Base-by-base conservation (phyloP, 2,329 filamentous ascomycete species). In the Neurospora sp. region DNA sequence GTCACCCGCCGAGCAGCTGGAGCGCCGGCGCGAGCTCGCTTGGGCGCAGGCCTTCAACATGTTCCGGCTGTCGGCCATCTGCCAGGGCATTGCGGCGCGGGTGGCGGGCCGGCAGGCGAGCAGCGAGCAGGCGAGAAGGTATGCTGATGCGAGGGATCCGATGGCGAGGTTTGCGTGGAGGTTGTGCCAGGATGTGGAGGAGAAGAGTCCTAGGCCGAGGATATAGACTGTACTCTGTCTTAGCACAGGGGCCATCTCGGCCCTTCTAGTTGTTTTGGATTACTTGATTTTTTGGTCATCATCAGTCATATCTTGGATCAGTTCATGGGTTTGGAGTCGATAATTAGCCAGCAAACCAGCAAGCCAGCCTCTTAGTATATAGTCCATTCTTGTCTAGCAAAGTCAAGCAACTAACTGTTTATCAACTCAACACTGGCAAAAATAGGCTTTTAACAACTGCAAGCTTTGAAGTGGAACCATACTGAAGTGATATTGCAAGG, bases 81-180 rank as follows among this genome's bases (percentile, higher is more conserved):
- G 84, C 75, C 96, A 99, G 83, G 96, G 96, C 3, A 98, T 99
- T 78, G 94, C 94, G 67, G 96, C 96, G 67, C 84, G 96, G 73
- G 91, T 91, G 79, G 96, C 96, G 36, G 82, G 87, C 66, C 84
- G 95, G 67, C 95, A 98, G 84, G 96, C 96, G 43, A 97, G 93
- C 81, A 97, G 93, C 79, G 91, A 88, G 70, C 87, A 91, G 78
- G 96, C 96, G 6, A 86, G 84, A 74, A 85, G 89, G 57, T 92
- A 97, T 80, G 93, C 86, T 0, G 82, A 82, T 69, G 87, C 88
- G 78, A 89, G 92, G 81, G 85, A 83, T 66, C 89, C 91, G 28
- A 87, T 95, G 83, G 93, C 91, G 0, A 85, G 92, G 79, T 84
- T 91, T 75, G 92, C 93, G 6, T 97, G 93, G 92, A 83, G 85